Base-by-base conservation (phyloP, 139 green algal genomes). In the Yamagishiella unicocca region DNA sequence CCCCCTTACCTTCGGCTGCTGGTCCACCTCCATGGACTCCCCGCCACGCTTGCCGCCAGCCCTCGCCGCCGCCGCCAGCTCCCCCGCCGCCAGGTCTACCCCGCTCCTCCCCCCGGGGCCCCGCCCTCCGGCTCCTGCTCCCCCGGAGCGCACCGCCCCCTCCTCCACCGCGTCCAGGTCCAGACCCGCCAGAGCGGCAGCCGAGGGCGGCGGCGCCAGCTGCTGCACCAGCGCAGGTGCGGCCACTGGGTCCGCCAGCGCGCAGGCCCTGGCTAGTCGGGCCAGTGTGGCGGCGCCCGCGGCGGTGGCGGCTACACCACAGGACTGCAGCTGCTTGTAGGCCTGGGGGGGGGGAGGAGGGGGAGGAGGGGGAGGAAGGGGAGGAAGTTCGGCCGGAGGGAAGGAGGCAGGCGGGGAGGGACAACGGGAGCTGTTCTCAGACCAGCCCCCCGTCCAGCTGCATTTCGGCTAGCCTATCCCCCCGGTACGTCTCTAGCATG, bases 91-190 rank as follows among this genome's bases (percentile, higher is more conserved):
- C 66, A 66, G 43, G 43, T 80, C 82, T 0, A 84, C 5, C 53
- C 71, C 62, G 66, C 58, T 33, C 62, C 43, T 66, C 27, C 10
- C 71, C 14, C 7, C 33, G 17, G 27, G 78, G 27, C 79, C 79
- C 87, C 70, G 82, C 54, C 62, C 27, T 70, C 50, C 43, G 35
- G n/a, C 79, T 62, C 25, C 70, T 35, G 79, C 42, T 5, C 31
- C 75, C 73, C 72, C 77, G 55, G 62, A 9, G 27, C 33, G 55
- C 58, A 70, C 71, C 40, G 87, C 76, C 31, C 82, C 62, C 19
- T 85, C 86, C 91, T 96, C 95, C 46, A 97, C 85, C 0, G 83
- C 82, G 27, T 94, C 92, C 43, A 95, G 73, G 55, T 96, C 89
- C 82, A 95, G 62, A 2, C 62, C 50, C 1, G 35, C 64, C 38